A percentile compares a stretch with the other conserved stretches of the same genome.
phyloP scores from a whole-genome alignment of 768 basidiomycete genomes.

The Lactifluus pinguis region DNA sequence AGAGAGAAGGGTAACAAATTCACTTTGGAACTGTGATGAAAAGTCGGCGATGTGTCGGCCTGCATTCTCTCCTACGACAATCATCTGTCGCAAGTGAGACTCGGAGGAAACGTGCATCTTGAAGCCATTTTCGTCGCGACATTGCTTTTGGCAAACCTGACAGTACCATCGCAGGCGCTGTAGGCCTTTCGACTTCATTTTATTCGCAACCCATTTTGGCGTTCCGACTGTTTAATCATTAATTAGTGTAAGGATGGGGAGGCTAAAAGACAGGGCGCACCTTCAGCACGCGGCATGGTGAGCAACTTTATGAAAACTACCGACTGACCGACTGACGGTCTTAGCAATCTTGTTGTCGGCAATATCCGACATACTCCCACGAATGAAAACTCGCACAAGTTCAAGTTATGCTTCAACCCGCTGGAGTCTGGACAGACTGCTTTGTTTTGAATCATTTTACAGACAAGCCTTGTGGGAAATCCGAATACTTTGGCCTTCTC shows the following conservation, averaged over 20 bases:
- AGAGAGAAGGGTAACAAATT: conserved; percentile 85
- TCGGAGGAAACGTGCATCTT: conserved; percentile 89
- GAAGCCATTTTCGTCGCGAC: conserved; percentile 98
- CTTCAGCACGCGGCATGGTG: conserved; percentile 20
- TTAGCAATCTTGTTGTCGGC: too few species aligned
- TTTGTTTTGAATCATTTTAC: too few species aligned
- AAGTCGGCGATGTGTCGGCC: conserved; percentile 88
- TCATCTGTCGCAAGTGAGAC: conserved; percentile 91
- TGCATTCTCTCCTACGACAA: conserved; percentile 91
- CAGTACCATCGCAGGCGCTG: conserved; percentile 97
- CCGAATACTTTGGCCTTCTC: too few species aligned
- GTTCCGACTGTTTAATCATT: conserved; percentile 53
- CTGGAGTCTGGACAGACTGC: too few species aligned
- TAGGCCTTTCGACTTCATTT: conserved; percentile 95
- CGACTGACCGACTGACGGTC: too few species aligned
- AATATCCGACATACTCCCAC: too few species aligned
- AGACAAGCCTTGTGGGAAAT: too few species aligned
- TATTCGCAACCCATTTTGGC: conserved; percentile 85
- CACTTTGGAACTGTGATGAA: conserved; percentile 79
- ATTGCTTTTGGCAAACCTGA: conserved; percentile 98
- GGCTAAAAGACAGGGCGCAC: neutral
- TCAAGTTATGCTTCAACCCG: too few species aligned
- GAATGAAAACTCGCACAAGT: too few species aligned
- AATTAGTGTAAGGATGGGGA: neutral
- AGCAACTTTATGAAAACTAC: neutral